These are phyloP conservation scores for Lignosus rhinocerotis DNA, from an alignment of 1,284 basidiomycete genomes.

Conservation along the genomic window DNA sequence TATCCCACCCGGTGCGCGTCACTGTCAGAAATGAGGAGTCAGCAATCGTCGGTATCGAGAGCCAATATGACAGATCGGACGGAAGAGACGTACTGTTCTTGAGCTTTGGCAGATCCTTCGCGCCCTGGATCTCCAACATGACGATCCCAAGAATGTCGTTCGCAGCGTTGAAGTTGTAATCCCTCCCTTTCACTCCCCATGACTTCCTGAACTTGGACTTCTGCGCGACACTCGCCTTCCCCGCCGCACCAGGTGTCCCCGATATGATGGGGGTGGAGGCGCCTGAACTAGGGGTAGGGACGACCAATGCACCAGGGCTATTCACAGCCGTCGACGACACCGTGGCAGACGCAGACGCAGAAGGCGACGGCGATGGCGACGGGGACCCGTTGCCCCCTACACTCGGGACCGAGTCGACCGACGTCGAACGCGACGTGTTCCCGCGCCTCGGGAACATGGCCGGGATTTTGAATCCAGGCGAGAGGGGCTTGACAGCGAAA, in stretches of 20 bases:
- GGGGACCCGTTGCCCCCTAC: background rate
- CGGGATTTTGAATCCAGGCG: conserved; percentile 34
- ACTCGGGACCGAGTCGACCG: conserved; percentile 32
- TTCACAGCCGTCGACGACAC: conserved; percentile 16
- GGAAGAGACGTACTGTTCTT: conserved; percentile 75
- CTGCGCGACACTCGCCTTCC: conserved; percentile 11
- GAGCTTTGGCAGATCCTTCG: conserved; percentile 82
- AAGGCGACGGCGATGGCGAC: background rate
- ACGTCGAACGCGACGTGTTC: conserved; percentile 33
- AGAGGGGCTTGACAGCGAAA: conserved; percentile 27
- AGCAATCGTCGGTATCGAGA: background rate
- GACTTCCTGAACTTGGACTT: conserved; percentile 31
- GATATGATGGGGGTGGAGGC: conserved; percentile 13
- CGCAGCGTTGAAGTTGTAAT: conserved; percentile 68
- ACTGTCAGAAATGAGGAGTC: conserved; percentile 44
- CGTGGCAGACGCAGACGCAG: conserved; percentile 11
- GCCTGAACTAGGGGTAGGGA: conserved; percentile 14
- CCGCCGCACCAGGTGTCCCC: background rate
- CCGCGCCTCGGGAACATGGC: conserved; percentile 41
- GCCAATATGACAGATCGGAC: background rate
- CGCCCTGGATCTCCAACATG: conserved; percentile 72
- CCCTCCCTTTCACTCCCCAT: conserved; percentile 39
- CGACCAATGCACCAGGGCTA: conserved; percentile 3
- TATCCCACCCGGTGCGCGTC: conserved; percentile 88
- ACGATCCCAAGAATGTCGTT: conserved; percentile 92